phyloP scores from a whole-genome alignment of 352 stramenopile species.

The Phytophthora citricola region DNA sequence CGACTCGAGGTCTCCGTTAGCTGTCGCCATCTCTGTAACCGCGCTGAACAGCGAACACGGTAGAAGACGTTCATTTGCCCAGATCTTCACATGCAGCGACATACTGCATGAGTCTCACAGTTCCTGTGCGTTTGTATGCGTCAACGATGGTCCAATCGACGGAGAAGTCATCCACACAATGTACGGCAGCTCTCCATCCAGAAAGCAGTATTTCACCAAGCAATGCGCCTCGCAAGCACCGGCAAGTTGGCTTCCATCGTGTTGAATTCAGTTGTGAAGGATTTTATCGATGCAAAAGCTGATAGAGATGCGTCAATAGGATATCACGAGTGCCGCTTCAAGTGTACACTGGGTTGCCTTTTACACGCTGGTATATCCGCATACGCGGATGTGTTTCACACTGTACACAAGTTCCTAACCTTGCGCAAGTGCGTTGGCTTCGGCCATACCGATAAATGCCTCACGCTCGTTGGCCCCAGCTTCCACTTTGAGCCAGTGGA shows the following conservation, averaged over 20 bases:
- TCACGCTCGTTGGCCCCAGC: constrained; percentile 23
- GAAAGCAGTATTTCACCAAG: too few relatives aligned
- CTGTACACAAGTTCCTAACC: constrained; percentile 25
- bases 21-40: constrained; percentile 19
- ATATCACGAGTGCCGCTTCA: too few relatives aligned
- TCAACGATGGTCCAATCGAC: constrained; percentile 22
- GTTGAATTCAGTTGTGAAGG: too few relatives aligned
- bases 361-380: constrained; percentile 17
- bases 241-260: too few relatives aligned
- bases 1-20: constrained; percentile 13
- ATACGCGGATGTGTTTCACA: constrained; percentile 19
- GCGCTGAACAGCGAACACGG: constrained; percentile 29
- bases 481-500: constrained; percentile 38
- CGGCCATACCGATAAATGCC: constrained; percentile 28
- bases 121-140: constrained; percentile 15
- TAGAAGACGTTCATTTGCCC: constrained; percentile 25
- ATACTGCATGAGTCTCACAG: too few relatives aligned
- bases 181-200: too few relatives aligned
- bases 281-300: too few relatives aligned
- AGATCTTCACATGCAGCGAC: too few relatives aligned
- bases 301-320: too few relatives aligned
- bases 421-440: constrained; percentile 23
- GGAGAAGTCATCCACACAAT: constrained; percentile 23
- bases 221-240: too few relatives aligned
- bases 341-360: constrained; percentile 18